phyloP scores from a whole-genome alignment of 768 basidiomycete genomes.

The Lentinus brumalis region DNA sequence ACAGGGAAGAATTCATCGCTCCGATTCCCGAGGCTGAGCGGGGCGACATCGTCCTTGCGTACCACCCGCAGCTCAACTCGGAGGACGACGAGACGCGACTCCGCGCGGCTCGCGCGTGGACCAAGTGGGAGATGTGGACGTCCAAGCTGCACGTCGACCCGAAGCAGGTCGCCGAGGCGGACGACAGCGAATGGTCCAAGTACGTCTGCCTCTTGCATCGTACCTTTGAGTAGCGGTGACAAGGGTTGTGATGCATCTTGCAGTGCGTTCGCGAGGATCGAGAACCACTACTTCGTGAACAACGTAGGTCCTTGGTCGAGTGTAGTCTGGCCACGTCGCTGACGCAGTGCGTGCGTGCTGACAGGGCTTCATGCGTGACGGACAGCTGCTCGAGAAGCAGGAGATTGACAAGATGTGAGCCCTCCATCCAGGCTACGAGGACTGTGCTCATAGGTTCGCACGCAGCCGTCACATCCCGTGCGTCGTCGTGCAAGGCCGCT shows the following conservation, averaged over 20 bases:
- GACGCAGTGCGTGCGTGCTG: background rate
- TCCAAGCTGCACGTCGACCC: constrained; percentile 73
- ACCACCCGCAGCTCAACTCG: constrained; percentile 78
- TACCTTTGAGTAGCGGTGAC: background rate
- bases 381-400: constrained; percentile 82
- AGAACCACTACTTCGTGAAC: constrained; percentile 91
- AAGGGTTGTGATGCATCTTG: constrained; percentile 28
- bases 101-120: constrained; percentile 81
- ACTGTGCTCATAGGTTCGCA: background rate
- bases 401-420: constrained; percentile 85
- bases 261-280: constrained; percentile 85
- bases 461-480: constrained; percentile 84
- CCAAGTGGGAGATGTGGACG: constrained; percentile 93
- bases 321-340: no score
- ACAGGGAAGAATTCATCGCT: constrained; percentile 81
- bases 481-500: constrained; percentile 81
- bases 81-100: constrained; percentile 65
- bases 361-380: constrained; percentile 85
- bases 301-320: constrained; percentile 56
- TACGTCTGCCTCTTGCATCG: constrained; percentile 35
- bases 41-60: constrained; percentile 80
- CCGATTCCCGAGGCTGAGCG: constrained; percentile 82
- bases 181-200: constrained; percentile 77
- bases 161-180: constrained; percentile 65
- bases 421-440: background rate